Evolutionary conservation across 2,329 filamentous ascomycete species (phyloP), one percentile per base, ranked within the genome.

Genomic region (Colletotrichum shisoi): DNA sequence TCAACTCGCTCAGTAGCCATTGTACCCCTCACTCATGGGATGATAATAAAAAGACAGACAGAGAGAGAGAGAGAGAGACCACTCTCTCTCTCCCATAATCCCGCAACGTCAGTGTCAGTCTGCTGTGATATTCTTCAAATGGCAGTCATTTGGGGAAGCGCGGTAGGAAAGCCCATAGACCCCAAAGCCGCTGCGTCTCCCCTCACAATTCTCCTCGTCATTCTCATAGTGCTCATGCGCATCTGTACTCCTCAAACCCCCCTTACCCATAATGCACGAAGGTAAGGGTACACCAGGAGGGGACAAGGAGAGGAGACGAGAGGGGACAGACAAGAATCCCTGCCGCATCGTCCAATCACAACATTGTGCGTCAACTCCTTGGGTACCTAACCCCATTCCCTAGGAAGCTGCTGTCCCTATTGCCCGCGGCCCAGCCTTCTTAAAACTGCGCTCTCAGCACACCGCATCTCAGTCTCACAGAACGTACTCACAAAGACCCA

Each of bases 321-420:
- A 34, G 39, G 51, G 37, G 13, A 9, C 27, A 58, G 11, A 48
- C 45, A 17, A 52, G n/a, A 40, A 63, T 44, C 37, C 37, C 49
- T 44, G 39, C 57, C 17, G 6, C 19, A 9, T 31, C 21, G 45
- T 40, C 57, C 52, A 57, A 57, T 62, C 52, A 62, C 42, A 19
- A 40, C 53, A n/a, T 40, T 40, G 21, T 39, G 19, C 17, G 11
- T 39, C 17, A 8, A 21, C 34, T n/a, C 31, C 19, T 24, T 49
- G 24, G 24, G 27, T 34, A 48, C 21, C 24, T 15, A 12, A 21
- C 19, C 17, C 40, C 44, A 34, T 42, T 61, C 40, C 34, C 17
- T 46, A 34, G 31, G 19, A 19, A 40, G 24, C 4, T 27, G 3
- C 46, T n/a, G 17, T 48, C 48, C 9, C 40, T 21, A 44, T 51